A percentile compares a stretch with the other conserved stretches of the same genome.
Evolutionary conservation across 1,284 basidiomycete species (phyloP).

Genomic region (Ceratobasidium sp.): DNA sequence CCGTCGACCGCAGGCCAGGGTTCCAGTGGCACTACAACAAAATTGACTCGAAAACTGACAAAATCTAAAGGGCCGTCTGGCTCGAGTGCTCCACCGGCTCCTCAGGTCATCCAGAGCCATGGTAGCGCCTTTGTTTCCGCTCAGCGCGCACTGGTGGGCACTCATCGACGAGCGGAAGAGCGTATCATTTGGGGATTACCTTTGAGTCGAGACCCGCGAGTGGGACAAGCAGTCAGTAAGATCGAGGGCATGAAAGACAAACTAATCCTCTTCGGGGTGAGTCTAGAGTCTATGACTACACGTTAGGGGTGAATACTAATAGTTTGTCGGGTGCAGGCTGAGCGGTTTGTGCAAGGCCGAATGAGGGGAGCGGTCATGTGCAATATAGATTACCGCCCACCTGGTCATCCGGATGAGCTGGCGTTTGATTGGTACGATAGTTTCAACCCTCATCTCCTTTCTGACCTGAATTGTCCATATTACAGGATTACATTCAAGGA

Average conservation of each 20-base stretch:
- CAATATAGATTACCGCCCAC: constrained; percentile 18
- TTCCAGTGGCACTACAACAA: neutral
- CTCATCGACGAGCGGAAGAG: constrained; percentile 13
- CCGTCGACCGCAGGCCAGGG: neutral
- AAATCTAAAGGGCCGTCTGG: neutral
- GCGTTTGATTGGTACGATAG: constrained; percentile 24
- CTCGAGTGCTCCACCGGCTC: neutral
- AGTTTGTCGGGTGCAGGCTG: neutral
- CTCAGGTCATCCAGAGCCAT: neutral
- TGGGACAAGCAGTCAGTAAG: constrained; percentile 5
- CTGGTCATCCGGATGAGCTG: constrained; percentile 5
- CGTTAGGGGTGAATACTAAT: neutral
- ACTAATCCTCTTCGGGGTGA: constrained; percentile 6
- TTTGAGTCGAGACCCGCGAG: constrained; percentile 12
- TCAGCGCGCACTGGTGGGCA: constrained; percentile 29
- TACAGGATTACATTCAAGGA: constrained; percentile 25
- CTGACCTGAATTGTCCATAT: neutral
- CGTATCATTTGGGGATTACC: constrained; percentile 28
- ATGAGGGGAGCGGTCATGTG: constrained; percentile 22
- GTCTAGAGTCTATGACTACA: neutral
- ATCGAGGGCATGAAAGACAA: constrained; percentile 28
- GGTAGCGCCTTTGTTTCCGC: constrained; percentile 22
- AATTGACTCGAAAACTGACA: constrained; percentile 21
- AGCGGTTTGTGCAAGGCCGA: constrained; percentile 7
- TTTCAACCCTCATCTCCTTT: neutral